Conservation (phyloP, 768 basidiomycete species). For the Pholiota conissans region DNA sequence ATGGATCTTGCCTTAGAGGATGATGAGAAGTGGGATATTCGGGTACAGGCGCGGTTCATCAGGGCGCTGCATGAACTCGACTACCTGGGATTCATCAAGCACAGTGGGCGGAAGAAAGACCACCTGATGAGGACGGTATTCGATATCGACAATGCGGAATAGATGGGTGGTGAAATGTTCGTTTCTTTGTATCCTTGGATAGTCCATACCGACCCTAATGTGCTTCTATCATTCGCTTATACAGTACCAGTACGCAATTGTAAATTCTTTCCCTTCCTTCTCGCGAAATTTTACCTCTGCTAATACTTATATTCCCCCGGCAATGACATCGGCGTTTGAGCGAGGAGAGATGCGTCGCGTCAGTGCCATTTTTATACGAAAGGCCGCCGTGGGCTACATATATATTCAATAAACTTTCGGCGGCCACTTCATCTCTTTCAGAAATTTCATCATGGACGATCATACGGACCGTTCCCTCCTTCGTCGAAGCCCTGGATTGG, state of each 20-base stretch:
- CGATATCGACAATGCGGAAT: slow-evolving; percentile 42
- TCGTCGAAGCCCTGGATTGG: too few species aligned
- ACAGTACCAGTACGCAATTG: background rate
- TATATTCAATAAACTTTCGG: background rate
- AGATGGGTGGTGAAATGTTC: background rate
- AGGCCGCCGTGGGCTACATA: background rate
- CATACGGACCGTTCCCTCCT: too few species aligned
- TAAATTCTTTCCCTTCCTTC: background rate
- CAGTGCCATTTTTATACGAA: background rate
- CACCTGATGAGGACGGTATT: slow-evolving; percentile 72
- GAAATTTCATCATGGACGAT: too few species aligned
- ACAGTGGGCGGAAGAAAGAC: slow-evolving; percentile 75
- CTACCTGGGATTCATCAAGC: slow-evolving; percentile 77
- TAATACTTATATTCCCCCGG: background rate
- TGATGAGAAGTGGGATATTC: slow-evolving; percentile 55
- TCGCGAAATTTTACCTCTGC: background rate
- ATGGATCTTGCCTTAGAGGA: slow-evolving; percentile 20
- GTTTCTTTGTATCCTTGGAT: background rate
- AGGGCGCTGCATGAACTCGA: slow-evolving; percentile 82
- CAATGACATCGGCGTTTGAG: background rate
- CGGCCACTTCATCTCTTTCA: background rate
- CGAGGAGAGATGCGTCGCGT: background rate
- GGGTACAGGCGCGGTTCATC: slow-evolving; percentile 78
- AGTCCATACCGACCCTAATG: background rate
- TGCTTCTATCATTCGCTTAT: background rate